A percentile compares a stretch with the other conserved stretches of the same genome.
phyloP scores from a whole-genome alignment of 2,329 filamentous ascomycete species.

The Pestalotiopsis sp. region DNA sequence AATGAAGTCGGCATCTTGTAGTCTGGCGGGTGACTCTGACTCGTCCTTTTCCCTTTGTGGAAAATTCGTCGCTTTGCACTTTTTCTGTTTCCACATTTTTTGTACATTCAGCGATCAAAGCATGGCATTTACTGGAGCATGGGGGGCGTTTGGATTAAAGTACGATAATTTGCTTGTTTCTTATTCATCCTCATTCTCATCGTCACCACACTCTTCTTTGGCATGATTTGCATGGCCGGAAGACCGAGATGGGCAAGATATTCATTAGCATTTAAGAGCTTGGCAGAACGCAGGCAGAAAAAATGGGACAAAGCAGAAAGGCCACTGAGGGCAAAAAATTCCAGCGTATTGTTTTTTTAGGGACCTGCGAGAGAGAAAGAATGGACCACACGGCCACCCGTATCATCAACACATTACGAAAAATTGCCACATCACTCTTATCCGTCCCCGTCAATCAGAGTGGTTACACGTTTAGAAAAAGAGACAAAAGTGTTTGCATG shows the following conservation, averaged over 20 bases:
- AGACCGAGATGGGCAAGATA: not conserved
- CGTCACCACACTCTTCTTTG: not conserved
- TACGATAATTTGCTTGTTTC: not conserved
- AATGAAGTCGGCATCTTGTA: slow-evolving; percentile 24
- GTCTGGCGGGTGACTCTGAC: slow-evolving; percentile 14
- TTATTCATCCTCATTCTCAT: not conserved
- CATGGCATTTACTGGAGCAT: slow-evolving; percentile 34
- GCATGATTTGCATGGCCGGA: slow-evolving; percentile 3
- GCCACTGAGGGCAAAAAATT: not conserved
- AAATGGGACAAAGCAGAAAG: not conserved
- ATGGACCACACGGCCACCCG: slow-evolving; percentile 16
- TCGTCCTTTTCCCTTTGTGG: slow-evolving; percentile 8
- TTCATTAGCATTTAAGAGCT: slow-evolving; percentile 3
- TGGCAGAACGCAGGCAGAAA: not conserved
- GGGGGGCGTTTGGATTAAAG: slow-evolving; percentile 20
- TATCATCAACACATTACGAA: slow-evolving; percentile 2
- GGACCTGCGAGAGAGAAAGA: not conserved
- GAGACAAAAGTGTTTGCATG: not conserved
- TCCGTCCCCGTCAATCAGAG: not conserved
- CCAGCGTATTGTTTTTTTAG: not conserved
- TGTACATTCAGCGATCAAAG: slow-evolving; percentile 42
- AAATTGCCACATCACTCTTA: not conserved
- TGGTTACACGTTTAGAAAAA: not conserved
- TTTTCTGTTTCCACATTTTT: slow-evolving; percentile 27
- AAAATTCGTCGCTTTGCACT: slow-evolving; percentile 23